A percentile compares a stretch with the other conserved stretches of the same genome.
Evolutionary conservation across 2,329 filamentous ascomycete genomes (phyloP).

Genomic region (Chrysoporthe cubensis): DNA sequence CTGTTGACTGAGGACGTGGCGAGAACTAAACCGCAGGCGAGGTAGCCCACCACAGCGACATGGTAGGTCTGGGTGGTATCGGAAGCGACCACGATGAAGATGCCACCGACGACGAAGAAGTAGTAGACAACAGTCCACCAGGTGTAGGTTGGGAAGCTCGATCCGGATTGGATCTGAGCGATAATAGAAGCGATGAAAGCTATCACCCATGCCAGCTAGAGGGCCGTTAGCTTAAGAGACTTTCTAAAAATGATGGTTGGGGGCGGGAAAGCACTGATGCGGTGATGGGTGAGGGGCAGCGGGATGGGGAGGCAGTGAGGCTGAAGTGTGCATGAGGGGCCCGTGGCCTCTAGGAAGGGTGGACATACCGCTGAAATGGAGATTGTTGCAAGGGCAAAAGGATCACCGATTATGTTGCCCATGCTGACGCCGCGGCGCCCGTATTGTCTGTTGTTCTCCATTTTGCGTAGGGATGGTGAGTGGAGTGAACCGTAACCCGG

Average conservation of each 20-base stretch:
- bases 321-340: not conserved
- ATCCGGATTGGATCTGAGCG: constrained; percentile 57
- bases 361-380: constrained; percentile 79
- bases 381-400: constrained; percentile 91
- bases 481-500: constrained; percentile 73
- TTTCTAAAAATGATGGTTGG: constrained; percentile 16
- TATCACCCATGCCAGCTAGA: constrained; percentile 91
- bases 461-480: constrained; percentile 78
- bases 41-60: constrained; percentile 87
- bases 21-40: constrained; percentile 81
- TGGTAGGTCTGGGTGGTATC: constrained; percentile 87
- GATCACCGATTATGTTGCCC: constrained; percentile 93
- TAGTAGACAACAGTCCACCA: constrained; percentile 93
- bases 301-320: constrained; percentile 12
- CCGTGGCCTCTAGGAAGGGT: not conserved
- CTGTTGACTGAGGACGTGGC: constrained; percentile 85
- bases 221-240: constrained; percentile 30
- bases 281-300: not conserved
- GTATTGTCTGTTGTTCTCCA: constrained; percentile 71
- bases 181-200: constrained; percentile 86
- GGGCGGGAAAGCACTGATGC: constrained; percentile 1
- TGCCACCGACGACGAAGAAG: constrained; percentile 78
- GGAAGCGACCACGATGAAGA: constrained; percentile 82
- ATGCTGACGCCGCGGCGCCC: constrained; percentile 68
- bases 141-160: constrained; percentile 77